These are phyloP conservation scores for Beta corolliflora DNA, from an alignment of 179 eudicot genomes.

Conservation along the genomic window DNA sequence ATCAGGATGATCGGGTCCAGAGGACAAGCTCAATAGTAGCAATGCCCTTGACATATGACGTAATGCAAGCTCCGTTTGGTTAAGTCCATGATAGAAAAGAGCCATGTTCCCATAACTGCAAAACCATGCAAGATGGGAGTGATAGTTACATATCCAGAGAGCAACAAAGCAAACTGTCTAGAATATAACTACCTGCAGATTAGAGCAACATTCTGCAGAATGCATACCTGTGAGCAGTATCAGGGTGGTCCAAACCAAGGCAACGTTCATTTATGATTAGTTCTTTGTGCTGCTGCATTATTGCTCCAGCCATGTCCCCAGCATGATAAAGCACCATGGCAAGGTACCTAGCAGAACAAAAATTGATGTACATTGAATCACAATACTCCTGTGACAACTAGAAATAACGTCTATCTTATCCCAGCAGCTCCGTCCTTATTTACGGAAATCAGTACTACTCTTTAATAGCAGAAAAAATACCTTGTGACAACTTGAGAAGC, in stretches of 20 bases:
- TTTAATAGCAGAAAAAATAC: too few species aligned
- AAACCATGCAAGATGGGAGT: neutral
- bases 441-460: too few species aligned
- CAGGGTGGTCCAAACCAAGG: slow-evolving; percentile 97
- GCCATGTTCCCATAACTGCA: slow-evolving; percentile 99
- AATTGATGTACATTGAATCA: neutral
- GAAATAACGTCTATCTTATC: neutral
- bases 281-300: slow-evolving; percentile 98
- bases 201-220: neutral
- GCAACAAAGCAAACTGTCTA: neutral
- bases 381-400: neutral
- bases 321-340: slow-evolving; percentile 99
- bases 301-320: slow-evolving; percentile 97
- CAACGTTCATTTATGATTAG: slow-evolving; percentile 96
- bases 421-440: neutral
- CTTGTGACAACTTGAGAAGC: too few species aligned
- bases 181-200: neutral
- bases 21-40: slow-evolving; percentile 79
- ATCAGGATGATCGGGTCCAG: slow-evolving; percentile 97
- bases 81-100: slow-evolving; percentile 92
- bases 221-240: slow-evolving; percentile 93
- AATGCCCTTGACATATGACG: slow-evolving; percentile 94
- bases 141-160: neutral
- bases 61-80: slow-evolving; percentile 90
- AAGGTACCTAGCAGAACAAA: slow-evolving; percentile 63